These are phyloP conservation scores for Sordariomycetes sp. DNA, from an alignment of 2,329 filamentous ascomycete genomes.

Conservation along the genomic window DNA sequence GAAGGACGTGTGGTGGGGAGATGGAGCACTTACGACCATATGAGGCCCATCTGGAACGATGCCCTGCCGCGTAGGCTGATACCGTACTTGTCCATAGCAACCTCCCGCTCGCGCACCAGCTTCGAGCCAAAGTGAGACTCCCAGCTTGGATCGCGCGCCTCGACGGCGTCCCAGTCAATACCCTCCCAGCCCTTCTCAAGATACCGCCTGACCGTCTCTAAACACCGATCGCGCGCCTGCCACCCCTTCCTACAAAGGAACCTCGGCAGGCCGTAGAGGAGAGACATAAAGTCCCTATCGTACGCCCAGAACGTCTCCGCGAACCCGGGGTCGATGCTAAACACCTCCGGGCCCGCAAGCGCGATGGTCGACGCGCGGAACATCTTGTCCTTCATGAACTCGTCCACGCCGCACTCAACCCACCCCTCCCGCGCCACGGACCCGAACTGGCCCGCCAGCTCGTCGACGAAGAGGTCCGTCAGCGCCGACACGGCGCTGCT, in stretches of 20 bases:
- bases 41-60: slow-evolving; percentile 13
- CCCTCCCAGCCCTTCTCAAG: slow-evolving; percentile 9
- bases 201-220: slow-evolving; percentile 9
- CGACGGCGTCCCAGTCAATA: slow-evolving; percentile 7
- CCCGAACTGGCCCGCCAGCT: neutral
- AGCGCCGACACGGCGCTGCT: slow-evolving; percentile 9
- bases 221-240: slow-evolving; percentile 11
- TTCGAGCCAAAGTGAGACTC: slow-evolving; percentile 13
- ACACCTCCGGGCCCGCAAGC: slow-evolving; percentile 9
- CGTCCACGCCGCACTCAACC: slow-evolving; percentile 10
- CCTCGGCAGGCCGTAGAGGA: slow-evolving; percentile 12
- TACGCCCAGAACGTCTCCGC: slow-evolving; percentile 12
- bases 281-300: slow-evolving; percentile 13
- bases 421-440: neutral
- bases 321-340: slow-evolving; percentile 10
- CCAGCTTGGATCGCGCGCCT: slow-evolving; percentile 9
- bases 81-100: slow-evolving; percentile 12
- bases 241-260: slow-evolving; percentile 11
- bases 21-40: slow-evolving; percentile 9
- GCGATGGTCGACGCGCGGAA: slow-evolving; percentile 13
- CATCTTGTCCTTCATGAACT: slow-evolving; percentile 13
- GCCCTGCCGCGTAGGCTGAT: slow-evolving; percentile 12
- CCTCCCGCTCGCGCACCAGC: slow-evolving; percentile 12
- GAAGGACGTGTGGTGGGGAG: too few relatives aligned
- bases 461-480: slow-evolving; percentile 10